Evolutionary conservation across 2,329 filamentous ascomycete species (phyloP).

Genomic region (Ceratocystis papillata): DNA sequence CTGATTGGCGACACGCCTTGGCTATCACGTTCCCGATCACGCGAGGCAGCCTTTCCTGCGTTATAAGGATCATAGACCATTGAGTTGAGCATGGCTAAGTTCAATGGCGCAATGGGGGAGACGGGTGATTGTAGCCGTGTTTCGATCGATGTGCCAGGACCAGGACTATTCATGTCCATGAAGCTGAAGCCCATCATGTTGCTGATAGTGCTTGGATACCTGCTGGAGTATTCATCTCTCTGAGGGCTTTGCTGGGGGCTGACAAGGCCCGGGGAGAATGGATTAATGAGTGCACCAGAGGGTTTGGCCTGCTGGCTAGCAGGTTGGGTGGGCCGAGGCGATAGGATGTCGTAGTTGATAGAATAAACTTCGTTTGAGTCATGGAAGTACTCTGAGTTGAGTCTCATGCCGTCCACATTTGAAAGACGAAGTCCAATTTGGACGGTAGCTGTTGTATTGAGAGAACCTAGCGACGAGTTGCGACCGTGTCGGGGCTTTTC

Average conservation of each 20-base stretch:
- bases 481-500: slow-evolving; percentile 38
- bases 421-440: slow-evolving; percentile 62
- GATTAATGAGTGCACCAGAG: background rate
- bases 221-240: slow-evolving; percentile 18
- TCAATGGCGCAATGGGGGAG: slow-evolving; percentile 16
- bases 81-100: slow-evolving; percentile 37
- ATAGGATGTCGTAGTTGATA: slow-evolving; percentile 29
- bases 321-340: slow-evolving; percentile 24
- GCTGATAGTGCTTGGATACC: slow-evolving; percentile 19
- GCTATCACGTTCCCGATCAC: slow-evolving; percentile 31
- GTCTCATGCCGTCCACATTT: slow-evolving; percentile 42
- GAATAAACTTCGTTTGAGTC: slow-evolving; percentile 34
- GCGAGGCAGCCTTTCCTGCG: slow-evolving; percentile 28
- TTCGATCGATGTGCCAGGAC: background rate
- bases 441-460: slow-evolving; percentile 55
- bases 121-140: background rate
- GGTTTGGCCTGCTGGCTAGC: slow-evolving; percentile 29
- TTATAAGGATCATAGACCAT: slow-evolving; percentile 42
- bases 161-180: background rate
- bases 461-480: slow-evolving; percentile 41
- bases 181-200: slow-evolving; percentile 19
- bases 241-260: background rate
- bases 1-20: slow-evolving; percentile 26
- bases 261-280: background rate
- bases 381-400: slow-evolving; percentile 30